These are phyloP conservation scores for Chaetomium sp. DNA, from an alignment of 2,329 filamentous ascomycete genomes.

Conservation along the genomic window DNA sequence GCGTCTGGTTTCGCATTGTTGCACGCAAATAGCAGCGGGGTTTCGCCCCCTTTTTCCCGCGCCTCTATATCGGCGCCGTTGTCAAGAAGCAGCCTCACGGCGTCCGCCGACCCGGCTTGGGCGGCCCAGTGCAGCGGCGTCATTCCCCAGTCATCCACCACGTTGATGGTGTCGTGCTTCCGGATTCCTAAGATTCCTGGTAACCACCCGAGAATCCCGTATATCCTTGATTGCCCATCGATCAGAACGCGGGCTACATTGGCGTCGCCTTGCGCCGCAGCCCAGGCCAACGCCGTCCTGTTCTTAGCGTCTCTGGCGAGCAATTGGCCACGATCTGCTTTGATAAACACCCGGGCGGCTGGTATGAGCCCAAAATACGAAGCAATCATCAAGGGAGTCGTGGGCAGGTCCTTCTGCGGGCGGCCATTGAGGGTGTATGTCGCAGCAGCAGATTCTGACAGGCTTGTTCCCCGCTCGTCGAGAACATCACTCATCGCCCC, in stretches of 20 bases:
- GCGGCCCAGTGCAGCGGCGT: not conserved
- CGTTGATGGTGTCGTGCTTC: not conserved
- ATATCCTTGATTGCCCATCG: not conserved
- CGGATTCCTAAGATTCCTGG: no score
- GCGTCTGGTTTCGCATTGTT: not conserved
- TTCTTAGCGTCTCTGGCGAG: not conserved
- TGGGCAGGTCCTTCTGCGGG: not conserved
- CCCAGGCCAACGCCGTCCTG: constrained; percentile 20
- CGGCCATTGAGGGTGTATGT: no score
- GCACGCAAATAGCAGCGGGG: not conserved
- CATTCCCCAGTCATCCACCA: not conserved
- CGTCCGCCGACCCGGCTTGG: no score
- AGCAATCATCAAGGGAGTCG: constrained; percentile 25
- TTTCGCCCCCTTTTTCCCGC: not conserved
- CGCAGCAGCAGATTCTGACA: no score
- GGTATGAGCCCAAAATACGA: constrained; percentile 29
- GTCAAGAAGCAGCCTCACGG: constrained; percentile 16
- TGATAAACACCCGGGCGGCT: constrained; percentile 16
- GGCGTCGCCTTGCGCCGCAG: constrained; percentile 17
- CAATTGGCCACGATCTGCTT: not conserved
- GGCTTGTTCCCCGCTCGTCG: no score
- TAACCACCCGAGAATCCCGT: not conserved
- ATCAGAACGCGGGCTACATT: not conserved
- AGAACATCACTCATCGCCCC: no score
- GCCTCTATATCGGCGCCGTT: constrained; percentile 13